Evolutionary conservation across 1,284 basidiomycete genomes (phyloP), one percentile per base, ranked within the genome.

Genomic region (Peniophora sp.): DNA sequence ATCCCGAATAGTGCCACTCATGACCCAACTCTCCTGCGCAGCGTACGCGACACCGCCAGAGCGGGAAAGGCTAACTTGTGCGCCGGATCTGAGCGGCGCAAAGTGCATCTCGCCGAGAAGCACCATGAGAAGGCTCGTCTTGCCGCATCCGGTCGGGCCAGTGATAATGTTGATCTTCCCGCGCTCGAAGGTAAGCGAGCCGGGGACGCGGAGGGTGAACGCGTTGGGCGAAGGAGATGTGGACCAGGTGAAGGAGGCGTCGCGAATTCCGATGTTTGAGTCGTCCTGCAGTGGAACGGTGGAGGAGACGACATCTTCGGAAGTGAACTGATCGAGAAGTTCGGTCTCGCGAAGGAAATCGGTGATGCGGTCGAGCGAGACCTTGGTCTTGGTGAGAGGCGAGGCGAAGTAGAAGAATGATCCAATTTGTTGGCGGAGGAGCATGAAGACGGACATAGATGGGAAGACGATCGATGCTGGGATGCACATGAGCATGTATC

Each of bases 11-110:
- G 72, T 76, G 51, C 72, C 73, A 56, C 81, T 83, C 57, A 76
- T 73, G 3, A 84, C 81, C 86, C 87, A 91, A 1, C 83, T 81
- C 58, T 88, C 85, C 62, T 91, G 87, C 1, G 85, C 81, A 3
- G 85, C 83, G 64, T 86, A 89, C 0, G 83, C 80, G 3, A 90
- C 76, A 5, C 86, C 85, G 11, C 76, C 74, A 2, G 68, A 64
- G 8, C 85, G 73, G 15, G 86, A 85, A 6, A 89, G 72, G 53
- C 77, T 79, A 62, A 74, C 83, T 71, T 80, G 85, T 0, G 83
- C 78, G 36, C 74, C 73, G 8, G 75, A 69, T 6, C 70, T 69
- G 8, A 67, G 62, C 3, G 78, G 73, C 14, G 75, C 62, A 57
- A 76, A 82, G 57, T 84, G 80, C 81, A 84, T 77, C 58, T 83